phyloP scores from a whole-genome alignment of 2,329 filamentous ascomycete genomes.

The Plectosphaerella plurivora region DNA sequence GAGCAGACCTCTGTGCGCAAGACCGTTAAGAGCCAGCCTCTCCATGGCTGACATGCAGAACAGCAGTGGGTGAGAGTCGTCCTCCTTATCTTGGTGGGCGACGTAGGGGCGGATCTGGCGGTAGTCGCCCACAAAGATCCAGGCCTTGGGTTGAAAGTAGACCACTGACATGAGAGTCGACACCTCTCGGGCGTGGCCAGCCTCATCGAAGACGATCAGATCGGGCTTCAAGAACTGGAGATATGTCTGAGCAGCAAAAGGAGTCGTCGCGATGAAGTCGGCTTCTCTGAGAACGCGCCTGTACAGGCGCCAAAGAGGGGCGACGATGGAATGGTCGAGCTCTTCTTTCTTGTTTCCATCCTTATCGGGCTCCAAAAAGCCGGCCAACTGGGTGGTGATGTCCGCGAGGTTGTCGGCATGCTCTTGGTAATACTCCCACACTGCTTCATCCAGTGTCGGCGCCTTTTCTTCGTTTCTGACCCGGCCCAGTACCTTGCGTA shows the following conservation, averaged over 20 bases:
- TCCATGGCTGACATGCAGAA: not conserved
- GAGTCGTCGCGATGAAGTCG: conserved; percentile 41
- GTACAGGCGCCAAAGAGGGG: conserved; percentile 31
- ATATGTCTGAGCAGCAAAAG: conserved; percentile 27
- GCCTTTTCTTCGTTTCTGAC: conserved; percentile 14
- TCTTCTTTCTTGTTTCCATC: conserved; percentile 7
- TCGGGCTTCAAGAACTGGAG: conserved; percentile 61
- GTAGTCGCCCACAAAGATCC: conserved; percentile 40
- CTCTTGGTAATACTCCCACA: conserved; percentile 32
- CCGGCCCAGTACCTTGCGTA: not conserved
- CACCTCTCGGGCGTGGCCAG: conserved; percentile 38
- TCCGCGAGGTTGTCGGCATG: conserved; percentile 24
- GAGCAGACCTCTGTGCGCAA: conserved; percentile 21
- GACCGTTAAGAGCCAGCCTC: conserved; percentile 4
- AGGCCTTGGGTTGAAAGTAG: conserved; percentile 33
- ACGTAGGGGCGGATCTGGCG: conserved; percentile 38
- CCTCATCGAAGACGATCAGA: conserved; percentile 79
- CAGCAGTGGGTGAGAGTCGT: not conserved
- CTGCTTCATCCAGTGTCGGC: conserved; percentile 35
- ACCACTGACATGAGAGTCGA: conserved; percentile 39
- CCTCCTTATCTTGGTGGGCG: conserved; percentile 11
- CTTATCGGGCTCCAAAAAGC: conserved; percentile 24
- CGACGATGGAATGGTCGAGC: conserved; percentile 20
- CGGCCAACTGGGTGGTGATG: conserved; percentile 19
- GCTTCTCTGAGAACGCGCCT: conserved; percentile 27